phyloP scores from a whole-genome alignment of 2,329 filamentous ascomycete species.

The Drechslera avenae region DNA sequence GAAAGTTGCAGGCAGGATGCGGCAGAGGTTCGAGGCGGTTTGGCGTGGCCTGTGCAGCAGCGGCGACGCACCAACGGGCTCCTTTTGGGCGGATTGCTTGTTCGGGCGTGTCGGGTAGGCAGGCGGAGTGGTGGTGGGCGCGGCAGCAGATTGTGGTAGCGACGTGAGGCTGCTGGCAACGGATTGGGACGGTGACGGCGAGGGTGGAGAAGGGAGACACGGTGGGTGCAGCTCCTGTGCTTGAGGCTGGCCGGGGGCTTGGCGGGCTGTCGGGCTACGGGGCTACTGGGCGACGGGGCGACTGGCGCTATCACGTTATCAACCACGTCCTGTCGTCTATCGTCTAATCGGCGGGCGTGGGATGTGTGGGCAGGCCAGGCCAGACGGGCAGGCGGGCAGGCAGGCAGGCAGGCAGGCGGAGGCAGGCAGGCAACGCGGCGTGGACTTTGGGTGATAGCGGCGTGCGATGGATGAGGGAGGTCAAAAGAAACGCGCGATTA shows the following conservation, averaged over 20 bases:
- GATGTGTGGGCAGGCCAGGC: too few species aligned
- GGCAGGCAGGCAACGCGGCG: constrained; percentile 13
- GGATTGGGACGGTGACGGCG: neutral
- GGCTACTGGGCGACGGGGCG: neutral
- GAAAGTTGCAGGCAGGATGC: neutral
- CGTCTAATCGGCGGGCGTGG: neutral
- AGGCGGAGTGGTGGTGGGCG: neutral
- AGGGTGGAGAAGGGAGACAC: neutral
- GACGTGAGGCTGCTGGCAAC: neutral
- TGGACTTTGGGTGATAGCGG: constrained; percentile 10
- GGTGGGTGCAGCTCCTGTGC: neutral
- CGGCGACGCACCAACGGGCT: constrained; percentile 25
- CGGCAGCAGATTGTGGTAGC: neutral
- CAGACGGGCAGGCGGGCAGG: too few species aligned
- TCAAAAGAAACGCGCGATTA: constrained; percentile 32
- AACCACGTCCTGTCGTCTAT: constrained; percentile 19
- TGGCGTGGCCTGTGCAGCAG: constrained; percentile 30
- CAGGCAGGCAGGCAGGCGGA: too few species aligned
- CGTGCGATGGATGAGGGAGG: constrained; percentile 22
- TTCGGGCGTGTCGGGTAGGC: neutral
- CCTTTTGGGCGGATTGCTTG: constrained; percentile 17
- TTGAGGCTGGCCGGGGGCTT: neutral
- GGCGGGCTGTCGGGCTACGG: neutral
- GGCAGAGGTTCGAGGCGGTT: constrained; percentile 21
- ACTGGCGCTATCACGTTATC: constrained; percentile 18